phyloP scores from a whole-genome alignment of 2,329 filamentous ascomycete genomes.

The Diaporthe aspalathi region DNA sequence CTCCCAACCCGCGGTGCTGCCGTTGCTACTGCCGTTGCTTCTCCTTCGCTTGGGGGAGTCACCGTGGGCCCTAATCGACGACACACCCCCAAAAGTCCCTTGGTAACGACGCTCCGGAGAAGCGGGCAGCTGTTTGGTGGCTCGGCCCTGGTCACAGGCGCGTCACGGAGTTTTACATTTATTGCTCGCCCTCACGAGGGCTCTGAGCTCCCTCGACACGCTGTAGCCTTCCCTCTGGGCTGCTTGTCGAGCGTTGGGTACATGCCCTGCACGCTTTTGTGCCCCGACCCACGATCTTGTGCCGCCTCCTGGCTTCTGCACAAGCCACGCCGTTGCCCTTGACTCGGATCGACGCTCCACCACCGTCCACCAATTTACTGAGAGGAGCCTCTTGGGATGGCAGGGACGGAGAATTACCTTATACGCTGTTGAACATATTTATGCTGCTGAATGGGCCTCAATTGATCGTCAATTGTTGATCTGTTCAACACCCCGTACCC shows the following conservation, averaged over 20 bases:
- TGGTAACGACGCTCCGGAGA: neutral
- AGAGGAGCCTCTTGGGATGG: conserved; percentile 29
- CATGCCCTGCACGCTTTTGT: conserved; percentile 1
- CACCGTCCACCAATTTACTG: conserved; percentile 26
- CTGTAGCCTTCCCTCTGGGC: neutral
- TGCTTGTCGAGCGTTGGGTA: conserved; percentile 15
- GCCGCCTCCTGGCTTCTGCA: neutral
- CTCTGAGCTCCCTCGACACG: neutral
- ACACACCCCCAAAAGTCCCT: neutral
- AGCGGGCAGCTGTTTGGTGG: neutral
- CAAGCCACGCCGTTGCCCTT: conserved; percentile 18
- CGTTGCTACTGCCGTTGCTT: neutral
- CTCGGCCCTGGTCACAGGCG: neutral
- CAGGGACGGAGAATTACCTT: conserved; percentile 12
- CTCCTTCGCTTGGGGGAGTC: neutral
- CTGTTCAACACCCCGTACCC: conserved; percentile 32
- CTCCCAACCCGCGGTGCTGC: neutral
- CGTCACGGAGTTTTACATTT: neutral
- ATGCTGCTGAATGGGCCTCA: conserved; percentile 31
- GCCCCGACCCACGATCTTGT: conserved; percentile 11
- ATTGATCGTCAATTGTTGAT: conserved; percentile 32
- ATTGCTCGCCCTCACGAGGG: neutral
- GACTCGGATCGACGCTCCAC: conserved; percentile 28
- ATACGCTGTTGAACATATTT: conserved; percentile 27
- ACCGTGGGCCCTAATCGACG: conserved; percentile 7